These are phyloP conservation scores for Kernera saxatilis DNA, from an alignment of 345 rosid species.

Conservation along the genomic window DNA sequence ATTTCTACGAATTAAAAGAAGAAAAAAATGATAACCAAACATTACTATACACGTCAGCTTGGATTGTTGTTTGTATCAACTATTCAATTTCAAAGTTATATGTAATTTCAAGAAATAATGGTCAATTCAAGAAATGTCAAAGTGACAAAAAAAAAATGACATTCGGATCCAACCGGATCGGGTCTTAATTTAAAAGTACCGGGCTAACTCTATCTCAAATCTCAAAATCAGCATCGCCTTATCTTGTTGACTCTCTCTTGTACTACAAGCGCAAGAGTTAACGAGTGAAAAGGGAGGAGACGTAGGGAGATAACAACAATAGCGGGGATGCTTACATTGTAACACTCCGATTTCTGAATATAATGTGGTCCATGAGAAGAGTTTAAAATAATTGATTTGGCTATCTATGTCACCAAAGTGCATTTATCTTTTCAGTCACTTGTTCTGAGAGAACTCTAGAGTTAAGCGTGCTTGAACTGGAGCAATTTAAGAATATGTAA, in stretches of 20 bases:
- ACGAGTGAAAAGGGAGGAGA: not conserved
- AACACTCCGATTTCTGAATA: too few species aligned
- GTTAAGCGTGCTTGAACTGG: too few species aligned
- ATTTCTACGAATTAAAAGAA: not conserved
- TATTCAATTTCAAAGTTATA: not conserved
- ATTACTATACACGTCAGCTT: not conserved
- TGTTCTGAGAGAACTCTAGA: too few species aligned
- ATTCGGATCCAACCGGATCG: not conserved
- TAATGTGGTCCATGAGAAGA: too few species aligned
- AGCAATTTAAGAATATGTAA: too few species aligned
- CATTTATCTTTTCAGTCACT: too few species aligned
- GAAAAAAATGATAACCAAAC: not conserved
- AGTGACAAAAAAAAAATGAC: not conserved
- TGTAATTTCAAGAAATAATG: not conserved
- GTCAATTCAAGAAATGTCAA: not conserved
- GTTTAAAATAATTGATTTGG: too few species aligned
- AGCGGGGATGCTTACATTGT: conserved; percentile 35
- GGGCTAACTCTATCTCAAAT: not conserved
- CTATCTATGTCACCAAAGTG: too few species aligned
- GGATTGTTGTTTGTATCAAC: not conserved
- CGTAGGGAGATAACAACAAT: conserved; percentile 7
- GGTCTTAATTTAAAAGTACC: not conserved
- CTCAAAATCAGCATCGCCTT: not conserved
- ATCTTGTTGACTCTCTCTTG: conserved; percentile 5
- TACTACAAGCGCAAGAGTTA: too few species aligned